Evolutionary conservation across 2,329 filamentous ascomycete species (phyloP).

Genomic region (Sporothrix protearum): DNA sequence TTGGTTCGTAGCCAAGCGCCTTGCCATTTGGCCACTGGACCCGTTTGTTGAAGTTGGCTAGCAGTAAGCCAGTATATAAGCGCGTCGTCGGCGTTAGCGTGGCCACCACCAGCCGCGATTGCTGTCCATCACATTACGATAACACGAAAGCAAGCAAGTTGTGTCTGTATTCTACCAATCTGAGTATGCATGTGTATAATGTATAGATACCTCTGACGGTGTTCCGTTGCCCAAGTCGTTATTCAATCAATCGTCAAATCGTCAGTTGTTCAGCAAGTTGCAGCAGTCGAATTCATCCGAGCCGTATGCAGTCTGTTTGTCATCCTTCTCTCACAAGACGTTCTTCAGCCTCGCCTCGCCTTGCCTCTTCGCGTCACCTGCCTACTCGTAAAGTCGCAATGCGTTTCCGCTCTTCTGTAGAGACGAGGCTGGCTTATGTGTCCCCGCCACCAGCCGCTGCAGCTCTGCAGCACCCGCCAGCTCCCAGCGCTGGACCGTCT

Average conservation of each 20-base stretch:
- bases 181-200: not conserved
- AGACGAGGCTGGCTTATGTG: not conserved
- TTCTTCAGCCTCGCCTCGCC: not conserved
- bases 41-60: not conserved
- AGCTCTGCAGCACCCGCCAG: conserved; percentile 11
- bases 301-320: too few relatives aligned
- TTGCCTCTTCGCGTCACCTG: not conserved
- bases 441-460: not conserved
- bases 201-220: too few relatives aligned
- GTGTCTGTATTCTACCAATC: not conserved
- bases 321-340: not conserved
- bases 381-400: not conserved
- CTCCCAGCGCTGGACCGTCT: conserved; percentile 21
- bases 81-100: not conserved
- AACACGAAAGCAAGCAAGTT: too few relatives aligned
- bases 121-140: not conserved
- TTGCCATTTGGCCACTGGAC: conserved; percentile 36
- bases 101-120: not conserved
- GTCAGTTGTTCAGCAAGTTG: not conserved
- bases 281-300: too few relatives aligned
- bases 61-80: not conserved
- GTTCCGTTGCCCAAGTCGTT: not conserved
- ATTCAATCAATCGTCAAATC: conserved; percentile 10
- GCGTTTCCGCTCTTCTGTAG: not conserved
- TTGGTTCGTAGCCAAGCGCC: conserved; percentile 41